Conservation (phyloP, 192 early-diverging fungal genomes). For the Gigaspora rosea region DNA sequence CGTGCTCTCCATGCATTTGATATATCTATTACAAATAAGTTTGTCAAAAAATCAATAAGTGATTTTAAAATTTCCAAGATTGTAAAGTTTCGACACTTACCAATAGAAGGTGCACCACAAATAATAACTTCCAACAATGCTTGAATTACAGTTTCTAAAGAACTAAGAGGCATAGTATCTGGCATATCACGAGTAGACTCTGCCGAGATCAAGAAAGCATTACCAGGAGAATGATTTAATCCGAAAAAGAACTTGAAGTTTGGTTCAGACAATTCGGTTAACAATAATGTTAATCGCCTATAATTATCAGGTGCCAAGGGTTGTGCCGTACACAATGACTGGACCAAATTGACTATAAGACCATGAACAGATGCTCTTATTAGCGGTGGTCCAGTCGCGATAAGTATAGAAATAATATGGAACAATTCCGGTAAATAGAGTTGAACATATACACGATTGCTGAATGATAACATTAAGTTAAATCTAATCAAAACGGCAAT, state of each 20-base stretch:
- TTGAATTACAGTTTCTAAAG: constrained; percentile 58
- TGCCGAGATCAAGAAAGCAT: constrained; percentile 64
- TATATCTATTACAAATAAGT: constrained; percentile 56
- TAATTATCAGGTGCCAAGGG: constrained; percentile 57
- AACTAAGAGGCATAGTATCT: constrained; percentile 51
- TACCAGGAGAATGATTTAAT: constrained; percentile 62
- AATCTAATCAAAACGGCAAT: constrained; percentile 90
- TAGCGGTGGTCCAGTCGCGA: constrained; percentile 80
- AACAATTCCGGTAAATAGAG: constrained; percentile 85
- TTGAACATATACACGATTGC: constrained; percentile 67
- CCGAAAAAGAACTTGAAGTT: constrained; percentile 81
- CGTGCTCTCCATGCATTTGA: constrained; percentile 82
- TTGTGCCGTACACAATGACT: constrained; percentile 70
- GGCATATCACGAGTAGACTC: constrained; percentile 53
- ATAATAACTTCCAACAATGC: constrained; percentile 66
- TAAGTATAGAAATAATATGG: constrained; percentile 79
- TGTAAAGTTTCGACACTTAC: constrained; percentile 38
- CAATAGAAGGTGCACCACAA: constrained; percentile 62
- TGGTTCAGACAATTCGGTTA: constrained; percentile 79
- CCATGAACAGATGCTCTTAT: constrained; percentile 89
- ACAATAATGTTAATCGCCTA: constrained; percentile 56
- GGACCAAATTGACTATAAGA: constrained; percentile 88
- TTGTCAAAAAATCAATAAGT: not conserved
- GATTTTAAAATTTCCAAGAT: not conserved
- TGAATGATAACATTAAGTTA: constrained; percentile 87